Evolutionary conservation across 2,329 filamentous ascomycete species (phyloP).

Genomic region (Berkeleyomyces basicola): DNA sequence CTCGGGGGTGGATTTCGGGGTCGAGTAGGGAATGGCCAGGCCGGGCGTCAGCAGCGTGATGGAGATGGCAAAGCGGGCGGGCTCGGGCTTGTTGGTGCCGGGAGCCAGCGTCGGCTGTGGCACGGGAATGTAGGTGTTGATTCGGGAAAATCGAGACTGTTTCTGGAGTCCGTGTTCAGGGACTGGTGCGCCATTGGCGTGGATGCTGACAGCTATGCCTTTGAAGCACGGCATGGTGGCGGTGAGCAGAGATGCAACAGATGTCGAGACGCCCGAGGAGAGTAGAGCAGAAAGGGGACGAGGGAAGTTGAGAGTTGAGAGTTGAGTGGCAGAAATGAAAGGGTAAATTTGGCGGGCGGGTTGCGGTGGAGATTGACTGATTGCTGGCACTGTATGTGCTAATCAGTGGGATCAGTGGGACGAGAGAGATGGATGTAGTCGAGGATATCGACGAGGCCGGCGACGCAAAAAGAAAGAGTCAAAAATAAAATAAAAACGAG

Average conservation of each 20-base stretch:
- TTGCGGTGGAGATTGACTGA: not conserved
- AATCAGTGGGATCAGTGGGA: not conserved
- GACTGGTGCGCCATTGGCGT: slow-evolving; percentile 63
- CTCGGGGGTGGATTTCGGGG: slow-evolving; percentile 58
- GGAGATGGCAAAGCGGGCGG: slow-evolving; percentile 93
- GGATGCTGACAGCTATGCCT: slow-evolving; percentile 95
- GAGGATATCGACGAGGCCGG: not conserved
- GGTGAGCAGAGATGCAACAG: not conserved
- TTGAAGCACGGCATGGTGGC: slow-evolving; percentile 83
- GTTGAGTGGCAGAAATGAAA: not conserved
- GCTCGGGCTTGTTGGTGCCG: slow-evolving; percentile 60
- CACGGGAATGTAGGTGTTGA: slow-evolving; percentile 94
- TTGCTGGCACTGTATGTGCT: not conserved
- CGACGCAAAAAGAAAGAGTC: not conserved
- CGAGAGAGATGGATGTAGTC: not conserved
- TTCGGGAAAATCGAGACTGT: slow-evolving; percentile 76
- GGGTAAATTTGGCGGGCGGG: not conserved
- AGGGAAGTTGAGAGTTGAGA: not conserved
- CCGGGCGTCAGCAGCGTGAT: slow-evolving; percentile 87
- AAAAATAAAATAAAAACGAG: slow-evolving; percentile 1
- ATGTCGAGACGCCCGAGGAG: not conserved
- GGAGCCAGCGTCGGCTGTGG: slow-evolving; percentile 58
- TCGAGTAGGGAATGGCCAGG: slow-evolving; percentile 81
- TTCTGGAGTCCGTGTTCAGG: slow-evolving; percentile 90
- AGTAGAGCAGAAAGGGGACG: not conserved